These are phyloP conservation scores for Cyclotella baltica DNA, from an alignment of 108 stramenopile genomes.

Conservation along the genomic window DNA sequence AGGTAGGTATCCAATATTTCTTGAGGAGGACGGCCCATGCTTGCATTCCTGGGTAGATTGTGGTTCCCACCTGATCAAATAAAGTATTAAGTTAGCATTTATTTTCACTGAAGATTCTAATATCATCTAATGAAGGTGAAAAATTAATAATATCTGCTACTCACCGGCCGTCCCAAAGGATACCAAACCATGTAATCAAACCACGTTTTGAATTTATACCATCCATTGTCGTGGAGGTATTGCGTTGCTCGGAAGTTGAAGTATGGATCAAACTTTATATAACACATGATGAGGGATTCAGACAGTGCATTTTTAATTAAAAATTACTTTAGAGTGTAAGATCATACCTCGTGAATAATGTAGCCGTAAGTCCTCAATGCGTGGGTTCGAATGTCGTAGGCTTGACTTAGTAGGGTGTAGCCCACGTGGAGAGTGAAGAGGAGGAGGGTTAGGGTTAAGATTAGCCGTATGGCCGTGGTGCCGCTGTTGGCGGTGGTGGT, in stretches of 20 bases:
- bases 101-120: no score
- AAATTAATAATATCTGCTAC: background rate
- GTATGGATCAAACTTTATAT: conserved; percentile 84
- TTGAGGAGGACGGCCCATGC: conserved; percentile 92
- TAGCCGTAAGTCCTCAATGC: conserved; percentile 88
- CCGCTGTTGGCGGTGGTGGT: background rate
- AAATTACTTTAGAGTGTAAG: background rate
- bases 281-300: background rate
- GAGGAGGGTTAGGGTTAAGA: conserved; percentile 10
- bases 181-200: conserved; percentile 96
- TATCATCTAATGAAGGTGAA: background rate
- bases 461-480: background rate
- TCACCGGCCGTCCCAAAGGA: conserved; percentile 76
- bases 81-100: background rate
- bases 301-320: background rate
- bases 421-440: background rate
- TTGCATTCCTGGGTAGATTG: conserved; percentile 99
- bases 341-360: conserved; percentile 48
- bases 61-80: conserved; percentile 87
- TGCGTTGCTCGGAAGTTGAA: conserved; percentile 90
- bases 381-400: conserved; percentile 82
- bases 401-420: conserved; percentile 35
- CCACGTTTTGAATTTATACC: conserved; percentile 82
- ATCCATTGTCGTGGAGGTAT: conserved; percentile 59
- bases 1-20: conserved; percentile 58